These are phyloP conservation scores for Phalaenopsis aphrodite DNA, from an alignment of 106 monocot species.

Conservation along the genomic window DNA sequence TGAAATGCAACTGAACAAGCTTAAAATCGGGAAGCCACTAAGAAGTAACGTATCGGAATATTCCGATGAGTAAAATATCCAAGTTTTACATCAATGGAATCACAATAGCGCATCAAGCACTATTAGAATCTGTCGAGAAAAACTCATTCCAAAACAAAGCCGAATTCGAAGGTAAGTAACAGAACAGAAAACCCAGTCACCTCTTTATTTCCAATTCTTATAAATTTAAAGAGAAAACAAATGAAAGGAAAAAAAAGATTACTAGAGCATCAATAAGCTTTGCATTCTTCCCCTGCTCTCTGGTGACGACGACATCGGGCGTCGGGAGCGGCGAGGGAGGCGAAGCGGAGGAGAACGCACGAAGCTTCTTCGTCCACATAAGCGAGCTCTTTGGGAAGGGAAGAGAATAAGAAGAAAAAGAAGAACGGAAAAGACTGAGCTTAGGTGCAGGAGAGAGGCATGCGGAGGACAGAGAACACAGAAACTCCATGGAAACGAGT, in stretches of 20 bases:
- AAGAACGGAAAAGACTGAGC: conserved; percentile 2
- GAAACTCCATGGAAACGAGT: neutral
- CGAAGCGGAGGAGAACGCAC: conserved; percentile 10
- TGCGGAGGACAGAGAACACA: neutral
- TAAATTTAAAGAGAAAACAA: neutral
- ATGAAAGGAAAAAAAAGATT: neutral
- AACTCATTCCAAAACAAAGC: neutral
- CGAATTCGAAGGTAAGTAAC: neutral
- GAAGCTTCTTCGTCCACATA: neutral
- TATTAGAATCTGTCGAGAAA: neutral
- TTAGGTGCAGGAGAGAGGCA: conserved; percentile 7
- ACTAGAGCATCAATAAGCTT: conserved; percentile 58
- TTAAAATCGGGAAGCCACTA: neutral
- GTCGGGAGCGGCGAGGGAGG: neutral
- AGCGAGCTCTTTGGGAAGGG: neutral
- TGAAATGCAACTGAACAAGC: neutral
- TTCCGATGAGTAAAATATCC: neutral
- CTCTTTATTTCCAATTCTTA: neutral
- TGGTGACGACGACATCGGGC: conserved; percentile 56
- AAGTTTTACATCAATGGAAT: neutral
- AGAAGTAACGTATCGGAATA: neutral
- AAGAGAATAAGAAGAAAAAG: neutral
- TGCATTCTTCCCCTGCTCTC: conserved; percentile 63
- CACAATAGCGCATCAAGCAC: neutral
- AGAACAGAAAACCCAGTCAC: neutral